Conservation (phyloP, 177 flowering plant species). For the Vitis hybrid region DNA sequence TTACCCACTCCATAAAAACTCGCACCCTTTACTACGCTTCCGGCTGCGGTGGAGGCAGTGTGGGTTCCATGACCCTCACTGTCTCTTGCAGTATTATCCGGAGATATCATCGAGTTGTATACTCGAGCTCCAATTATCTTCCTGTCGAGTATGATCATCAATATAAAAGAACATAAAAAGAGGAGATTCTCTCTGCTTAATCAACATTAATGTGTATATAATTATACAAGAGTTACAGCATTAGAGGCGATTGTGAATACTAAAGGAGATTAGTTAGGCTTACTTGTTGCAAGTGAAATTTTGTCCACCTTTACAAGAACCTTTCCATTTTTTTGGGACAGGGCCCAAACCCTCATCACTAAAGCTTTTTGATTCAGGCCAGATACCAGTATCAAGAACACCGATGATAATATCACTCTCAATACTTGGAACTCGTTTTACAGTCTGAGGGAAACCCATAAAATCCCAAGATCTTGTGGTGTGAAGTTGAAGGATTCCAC, state of each 20-base stretch:
- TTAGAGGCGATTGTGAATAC: too few species aligned
- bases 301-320: conserved; percentile 35
- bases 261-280: neutral
- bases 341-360: conserved; percentile 32
- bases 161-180: too few species aligned
- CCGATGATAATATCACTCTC: conserved; percentile 37
- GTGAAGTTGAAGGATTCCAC: conserved; percentile 12
- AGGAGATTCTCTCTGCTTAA: too few species aligned
- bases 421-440: neutral
- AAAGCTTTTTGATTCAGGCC: conserved; percentile 47
- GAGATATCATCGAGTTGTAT: neutral
- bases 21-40: conserved; percentile 18
- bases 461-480: conserved; percentile 58
- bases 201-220: too few species aligned
- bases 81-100: conserved; percentile 20
- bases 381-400: conserved; percentile 38
- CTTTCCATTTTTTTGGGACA: conserved; percentile 46
- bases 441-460: conserved; percentile 23
- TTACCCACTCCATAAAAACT: conserved; percentile 28
- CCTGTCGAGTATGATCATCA: conserved; percentile 8
- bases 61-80: conserved; percentile 35
- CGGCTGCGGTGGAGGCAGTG: conserved; percentile 34
- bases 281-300: conserved; percentile 55
- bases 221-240: too few species aligned
- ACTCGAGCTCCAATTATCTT: conserved; percentile 36